These are phyloP conservation scores for Aspergillus clavatus DNA, from an alignment of 2,329 filamentous ascomycete genomes.

Conservation along the genomic window DNA sequence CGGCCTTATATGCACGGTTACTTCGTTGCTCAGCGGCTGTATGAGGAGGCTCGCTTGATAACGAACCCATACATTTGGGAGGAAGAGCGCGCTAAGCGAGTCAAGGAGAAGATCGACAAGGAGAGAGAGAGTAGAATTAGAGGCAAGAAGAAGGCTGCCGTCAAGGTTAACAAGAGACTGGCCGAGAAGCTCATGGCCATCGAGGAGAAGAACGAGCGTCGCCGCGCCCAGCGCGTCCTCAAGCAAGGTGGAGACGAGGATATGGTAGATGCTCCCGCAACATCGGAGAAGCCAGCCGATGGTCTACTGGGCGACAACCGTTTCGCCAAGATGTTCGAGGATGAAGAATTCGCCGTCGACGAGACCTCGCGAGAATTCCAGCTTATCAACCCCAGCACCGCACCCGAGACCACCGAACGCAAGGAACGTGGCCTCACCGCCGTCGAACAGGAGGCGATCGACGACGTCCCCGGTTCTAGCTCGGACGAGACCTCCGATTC, in stretches of 20 bases:
- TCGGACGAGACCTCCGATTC: conserved; percentile 34
- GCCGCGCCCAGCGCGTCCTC: conserved; percentile 44
- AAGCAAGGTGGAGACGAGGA: conserved; percentile 54
- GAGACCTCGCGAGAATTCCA: conserved; percentile 84
- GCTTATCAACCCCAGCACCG: conserved; percentile 82
- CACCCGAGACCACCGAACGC: conserved; percentile 26
- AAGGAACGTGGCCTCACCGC: conserved; percentile 54
- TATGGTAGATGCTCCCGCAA: conserved; percentile 27
- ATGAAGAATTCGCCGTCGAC: conserved; percentile 88
- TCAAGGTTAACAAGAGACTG: conserved; percentile 77
- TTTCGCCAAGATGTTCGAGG: conserved; percentile 84
- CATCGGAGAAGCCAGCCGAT: conserved; percentile 40
- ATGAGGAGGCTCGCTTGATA: conserved; percentile 90
- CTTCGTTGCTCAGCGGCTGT: conserved; percentile 91
- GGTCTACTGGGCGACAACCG: conserved; percentile 76
- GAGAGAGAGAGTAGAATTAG: conserved; percentile 92
- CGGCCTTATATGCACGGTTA: conserved; percentile 99
- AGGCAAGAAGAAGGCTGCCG: conserved; percentile 81
- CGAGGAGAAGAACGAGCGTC: conserved; percentile 53
- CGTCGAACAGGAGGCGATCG: conserved; percentile 58
- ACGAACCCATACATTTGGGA: conserved; percentile 92
- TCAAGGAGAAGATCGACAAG: conserved; percentile 94
- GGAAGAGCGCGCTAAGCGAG: conserved; percentile 81
- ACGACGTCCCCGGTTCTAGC: conserved; percentile 45
- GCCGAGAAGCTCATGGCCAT: conserved; percentile 59